Conservation (phyloP, 768 basidiomycete species). For the Pleurotus pulmonarius region DNA sequence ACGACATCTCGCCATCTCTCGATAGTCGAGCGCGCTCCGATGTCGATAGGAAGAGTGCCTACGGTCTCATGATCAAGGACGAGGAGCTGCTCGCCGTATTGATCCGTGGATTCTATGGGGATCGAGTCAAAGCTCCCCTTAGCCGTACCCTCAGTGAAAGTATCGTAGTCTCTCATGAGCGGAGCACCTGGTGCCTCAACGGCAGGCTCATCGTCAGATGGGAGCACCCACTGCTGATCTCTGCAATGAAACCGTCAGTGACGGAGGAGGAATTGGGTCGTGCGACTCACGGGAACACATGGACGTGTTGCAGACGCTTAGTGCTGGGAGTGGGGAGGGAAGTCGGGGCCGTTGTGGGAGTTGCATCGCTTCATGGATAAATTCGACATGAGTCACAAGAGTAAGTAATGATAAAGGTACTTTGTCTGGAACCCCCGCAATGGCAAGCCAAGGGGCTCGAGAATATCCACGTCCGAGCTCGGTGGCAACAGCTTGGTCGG, state of each 20-base stretch:
- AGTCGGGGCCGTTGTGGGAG: slow-evolving; percentile 27
- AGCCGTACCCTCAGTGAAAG: slow-evolving; percentile 57
- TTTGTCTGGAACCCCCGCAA: slow-evolving; percentile 18
- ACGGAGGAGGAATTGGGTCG: neutral
- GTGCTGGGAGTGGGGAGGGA: slow-evolving; percentile 28
- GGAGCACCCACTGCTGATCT: slow-evolving; percentile 12
- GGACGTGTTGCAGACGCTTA: slow-evolving; percentile 4
- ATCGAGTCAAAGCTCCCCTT: slow-evolving; percentile 49
- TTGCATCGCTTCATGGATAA: slow-evolving; percentile 22
- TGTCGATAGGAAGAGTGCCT: slow-evolving; percentile 22
- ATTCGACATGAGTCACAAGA: slow-evolving; percentile 11
- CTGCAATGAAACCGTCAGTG: slow-evolving; percentile 10
- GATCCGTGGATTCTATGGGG: slow-evolving; percentile 30
- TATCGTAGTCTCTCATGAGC: slow-evolving; percentile 50
- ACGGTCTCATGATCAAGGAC: slow-evolving; percentile 28
- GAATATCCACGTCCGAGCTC: slow-evolving; percentile 10
- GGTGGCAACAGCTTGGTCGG: neutral
- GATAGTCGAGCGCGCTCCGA: slow-evolving; percentile 24
- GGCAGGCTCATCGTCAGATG: slow-evolving; percentile 17
- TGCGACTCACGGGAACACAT: slow-evolving; percentile 5
- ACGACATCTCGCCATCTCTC: slow-evolving; percentile 44
- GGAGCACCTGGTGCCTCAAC: slow-evolving; percentile 41
- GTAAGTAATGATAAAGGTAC: slow-evolving; percentile 9
- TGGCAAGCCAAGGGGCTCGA: slow-evolving; percentile 17
- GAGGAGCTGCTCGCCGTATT: slow-evolving; percentile 29